Conservation (phyloP, 208 protist species). For the Wallacemonas collosoma region DNA sequence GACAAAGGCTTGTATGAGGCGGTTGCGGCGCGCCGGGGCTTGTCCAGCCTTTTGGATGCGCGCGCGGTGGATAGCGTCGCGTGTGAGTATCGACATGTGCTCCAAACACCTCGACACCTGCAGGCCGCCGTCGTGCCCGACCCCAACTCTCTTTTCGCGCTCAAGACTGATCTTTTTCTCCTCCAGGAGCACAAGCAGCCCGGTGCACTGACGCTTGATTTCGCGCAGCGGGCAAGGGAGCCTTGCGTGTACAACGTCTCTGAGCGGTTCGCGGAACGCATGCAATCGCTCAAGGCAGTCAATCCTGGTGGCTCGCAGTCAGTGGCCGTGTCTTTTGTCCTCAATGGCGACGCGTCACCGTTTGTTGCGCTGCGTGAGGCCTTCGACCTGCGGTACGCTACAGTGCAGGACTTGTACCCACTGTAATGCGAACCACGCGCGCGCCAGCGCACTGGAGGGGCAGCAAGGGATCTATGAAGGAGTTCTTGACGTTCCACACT, state of each 20-base stretch:
- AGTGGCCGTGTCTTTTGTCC: constrained; percentile 51
- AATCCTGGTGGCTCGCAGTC: constrained; percentile 30
- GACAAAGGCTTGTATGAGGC: constrained; percentile 21
- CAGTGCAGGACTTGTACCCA: constrained; percentile 66
- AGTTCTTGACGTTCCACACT: too few species aligned
- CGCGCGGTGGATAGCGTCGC: not conserved
- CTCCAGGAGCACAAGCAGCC: constrained; percentile 63
- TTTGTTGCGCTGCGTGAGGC: constrained; percentile 66
- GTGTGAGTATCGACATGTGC: constrained; percentile 46
- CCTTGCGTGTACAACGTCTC: constrained; percentile 83
- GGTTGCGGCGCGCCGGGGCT: constrained; percentile 40
- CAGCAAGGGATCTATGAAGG: too few species aligned
- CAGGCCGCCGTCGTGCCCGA: constrained; percentile 60
- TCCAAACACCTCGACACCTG: constrained; percentile 47
- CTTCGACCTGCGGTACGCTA: constrained; percentile 66
- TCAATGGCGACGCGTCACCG: constrained; percentile 55
- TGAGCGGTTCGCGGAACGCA: constrained; percentile 70
- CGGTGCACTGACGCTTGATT: constrained; percentile 45
- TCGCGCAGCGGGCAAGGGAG: constrained; percentile 56
- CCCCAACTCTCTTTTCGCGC: constrained; percentile 59
- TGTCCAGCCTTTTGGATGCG: constrained; percentile 45
- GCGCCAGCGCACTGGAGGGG: too few species aligned
- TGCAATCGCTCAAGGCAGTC: constrained; percentile 34
- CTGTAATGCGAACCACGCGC: constrained; percentile 4
- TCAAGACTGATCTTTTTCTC: constrained; percentile 80